Evolutionary conservation across 2,329 filamentous ascomycete genomes (phyloP).

Genomic region (Exophiala sideris): DNA sequence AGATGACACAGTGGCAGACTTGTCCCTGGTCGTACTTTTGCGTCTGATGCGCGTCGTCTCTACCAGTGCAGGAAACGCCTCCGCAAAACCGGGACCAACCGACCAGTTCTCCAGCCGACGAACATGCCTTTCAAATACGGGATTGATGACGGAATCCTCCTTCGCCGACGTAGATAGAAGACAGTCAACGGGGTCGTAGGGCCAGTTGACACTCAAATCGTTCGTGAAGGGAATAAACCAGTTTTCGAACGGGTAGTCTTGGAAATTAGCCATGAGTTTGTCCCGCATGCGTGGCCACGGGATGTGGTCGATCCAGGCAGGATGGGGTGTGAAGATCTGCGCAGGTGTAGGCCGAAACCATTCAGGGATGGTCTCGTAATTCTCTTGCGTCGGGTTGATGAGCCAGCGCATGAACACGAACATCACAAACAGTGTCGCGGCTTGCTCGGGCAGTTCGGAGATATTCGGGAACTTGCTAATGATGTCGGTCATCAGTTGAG

Average conservation of each 20-base stretch:
- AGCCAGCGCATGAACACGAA: conserved; percentile 85
- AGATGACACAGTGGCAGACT: no score
- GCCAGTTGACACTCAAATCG: conserved; percentile 77
- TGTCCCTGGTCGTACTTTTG: neutral
- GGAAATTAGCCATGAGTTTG: conserved; percentile 53
- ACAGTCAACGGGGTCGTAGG: conserved; percentile 69
- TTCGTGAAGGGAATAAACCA: conserved; percentile 81
- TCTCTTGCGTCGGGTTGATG: conserved; percentile 73
- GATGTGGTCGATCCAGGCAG: conserved; percentile 78
- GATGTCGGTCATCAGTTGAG: conserved; percentile 82
- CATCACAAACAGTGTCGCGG: conserved; percentile 80
- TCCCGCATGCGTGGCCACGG: conserved; percentile 78
- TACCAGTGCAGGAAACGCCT: conserved; percentile 59
- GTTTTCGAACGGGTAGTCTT: conserved; percentile 66
- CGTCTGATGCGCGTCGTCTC: conserved; percentile 39
- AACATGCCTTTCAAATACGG: conserved; percentile 79
- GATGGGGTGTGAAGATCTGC: conserved; percentile 67
- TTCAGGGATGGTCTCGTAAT: conserved; percentile 71
- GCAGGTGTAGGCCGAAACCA: conserved; percentile 66
- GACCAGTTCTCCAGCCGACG: conserved; percentile 76
- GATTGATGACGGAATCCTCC: conserved; percentile 75
- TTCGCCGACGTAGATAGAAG: conserved; percentile 53
- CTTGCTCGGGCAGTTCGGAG: conserved; percentile 71
- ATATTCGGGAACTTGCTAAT: conserved; percentile 79
- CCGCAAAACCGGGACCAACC: conserved; percentile 65